These are phyloP conservation scores for Halophytophthora polymorphica DNA, from an alignment of 352 stramenopile species.

Conservation along the genomic window DNA sequence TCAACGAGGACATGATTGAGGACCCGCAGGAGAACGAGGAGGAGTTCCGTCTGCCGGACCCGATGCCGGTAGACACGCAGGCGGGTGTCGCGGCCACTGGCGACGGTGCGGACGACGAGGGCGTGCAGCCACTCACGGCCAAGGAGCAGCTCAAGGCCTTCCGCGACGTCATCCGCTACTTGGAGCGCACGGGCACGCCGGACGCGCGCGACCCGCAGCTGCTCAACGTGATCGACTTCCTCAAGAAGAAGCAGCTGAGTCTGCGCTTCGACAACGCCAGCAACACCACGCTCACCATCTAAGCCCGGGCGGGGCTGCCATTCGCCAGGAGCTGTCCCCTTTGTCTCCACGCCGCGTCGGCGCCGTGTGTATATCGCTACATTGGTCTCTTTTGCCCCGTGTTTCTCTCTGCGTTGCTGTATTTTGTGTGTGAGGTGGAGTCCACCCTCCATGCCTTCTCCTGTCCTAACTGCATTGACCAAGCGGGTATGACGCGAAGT, in stretches of 20 bases:
- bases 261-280: constrained; percentile 85
- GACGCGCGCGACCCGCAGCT: constrained; percentile 71
- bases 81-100: constrained; percentile 4
- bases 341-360: too few species aligned
- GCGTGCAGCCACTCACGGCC: constrained; percentile 41
- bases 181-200: constrained; percentile 67
- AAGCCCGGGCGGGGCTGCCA: constrained; percentile 12
- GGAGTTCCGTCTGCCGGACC: constrained; percentile 77
- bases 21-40: constrained; percentile 78
- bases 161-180: constrained; percentile 81
- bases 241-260: constrained; percentile 89
- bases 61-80: constrained; percentile 30
- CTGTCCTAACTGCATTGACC: too few species aligned
- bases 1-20: constrained; percentile 88
- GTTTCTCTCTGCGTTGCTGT: neutral
- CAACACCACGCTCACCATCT: constrained; percentile 82
- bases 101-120: constrained; percentile 36
- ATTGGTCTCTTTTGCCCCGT: neutral
- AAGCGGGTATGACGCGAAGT: neutral
- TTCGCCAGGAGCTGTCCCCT: neutral
- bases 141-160: constrained; percentile 87
- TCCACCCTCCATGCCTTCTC: too few species aligned
- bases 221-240: constrained; percentile 75
- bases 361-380: neutral
- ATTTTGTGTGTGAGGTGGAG: too few species aligned